phyloP scores from a whole-genome alignment of 2,329 filamentous ascomycete species.

The Scedosporium dehoogii region DNA sequence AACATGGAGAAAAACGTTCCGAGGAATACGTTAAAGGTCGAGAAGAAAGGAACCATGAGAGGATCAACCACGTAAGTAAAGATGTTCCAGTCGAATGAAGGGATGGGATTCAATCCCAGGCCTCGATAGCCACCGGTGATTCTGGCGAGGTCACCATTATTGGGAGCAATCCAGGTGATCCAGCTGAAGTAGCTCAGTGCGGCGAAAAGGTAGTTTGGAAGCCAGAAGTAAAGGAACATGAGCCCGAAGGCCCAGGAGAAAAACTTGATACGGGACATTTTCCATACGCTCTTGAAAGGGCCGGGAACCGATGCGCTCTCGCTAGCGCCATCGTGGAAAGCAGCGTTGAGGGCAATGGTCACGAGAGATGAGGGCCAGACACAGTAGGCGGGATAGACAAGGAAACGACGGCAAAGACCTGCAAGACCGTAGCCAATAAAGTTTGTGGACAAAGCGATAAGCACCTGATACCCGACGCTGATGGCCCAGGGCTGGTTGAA shows the following conservation, averaged over 20 bases:
- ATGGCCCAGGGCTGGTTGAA: slow-evolving; percentile 45
- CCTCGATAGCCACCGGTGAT: slow-evolving; percentile 34
- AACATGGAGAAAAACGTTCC: slow-evolving; percentile 20
- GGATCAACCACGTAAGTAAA: slow-evolving; percentile 21
- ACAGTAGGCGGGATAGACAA: slow-evolving; percentile 45
- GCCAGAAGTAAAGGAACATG: slow-evolving; percentile 51
- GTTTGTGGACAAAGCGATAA: slow-evolving; percentile 44
- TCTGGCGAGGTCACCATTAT: slow-evolving; percentile 29
- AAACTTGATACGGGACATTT: slow-evolving; percentile 39
- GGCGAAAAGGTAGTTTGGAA: slow-evolving; percentile 44
- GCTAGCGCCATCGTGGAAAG: slow-evolving; percentile 35
- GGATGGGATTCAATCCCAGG: slow-evolving; percentile 33
- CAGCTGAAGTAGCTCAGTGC: slow-evolving; percentile 44
- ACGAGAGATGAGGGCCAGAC: slow-evolving; percentile 49
- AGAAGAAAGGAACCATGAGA: slow-evolving; percentile 25
- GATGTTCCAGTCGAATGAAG: slow-evolving; percentile 39
- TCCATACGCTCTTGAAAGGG: slow-evolving; percentile 32
- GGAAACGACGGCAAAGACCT: slow-evolving; percentile 41
- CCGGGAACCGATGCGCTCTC: slow-evolving; percentile 26
- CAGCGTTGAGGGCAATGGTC: slow-evolving; percentile 43
- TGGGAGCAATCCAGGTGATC: slow-evolving; percentile 45
- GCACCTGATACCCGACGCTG: slow-evolving; percentile 42
- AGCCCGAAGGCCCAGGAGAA: slow-evolving; percentile 38
- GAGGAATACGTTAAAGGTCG: slow-evolving; percentile 23
- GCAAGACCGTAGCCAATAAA: slow-evolving; percentile 51